Conservation (phyloP, 345 rosid genomes). For the Eucalyptus erythrocorys region DNA sequence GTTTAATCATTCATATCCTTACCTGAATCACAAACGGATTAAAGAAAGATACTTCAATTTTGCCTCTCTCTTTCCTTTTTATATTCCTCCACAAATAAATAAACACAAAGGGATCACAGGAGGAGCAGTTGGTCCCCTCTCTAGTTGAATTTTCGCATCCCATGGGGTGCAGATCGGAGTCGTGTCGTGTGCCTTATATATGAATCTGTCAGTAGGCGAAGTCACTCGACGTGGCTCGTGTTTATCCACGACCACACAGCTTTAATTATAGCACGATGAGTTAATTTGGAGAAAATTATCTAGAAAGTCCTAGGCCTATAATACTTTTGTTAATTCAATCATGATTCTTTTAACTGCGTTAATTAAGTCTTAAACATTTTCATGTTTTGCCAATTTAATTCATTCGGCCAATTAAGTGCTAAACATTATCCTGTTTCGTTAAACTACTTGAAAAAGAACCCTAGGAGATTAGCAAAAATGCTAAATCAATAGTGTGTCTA, state of each 20-base stretch:
- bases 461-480: not conserved
- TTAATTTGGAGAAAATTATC: no score
- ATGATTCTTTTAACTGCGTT: no score
- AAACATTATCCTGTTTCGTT: not conserved
- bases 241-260: no score
- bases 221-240: no score
- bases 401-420: not conserved
- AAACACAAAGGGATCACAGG: not conserved
- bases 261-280: not conserved
- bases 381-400: not conserved
- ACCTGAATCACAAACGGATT: not conserved
- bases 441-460: not conserved
- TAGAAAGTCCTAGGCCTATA: no score
- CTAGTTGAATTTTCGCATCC: no score
- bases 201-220: no score
- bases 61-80: not conserved
- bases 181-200: no score
- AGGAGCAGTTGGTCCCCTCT: not conserved
- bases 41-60: not conserved
- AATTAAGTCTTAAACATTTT: no score
- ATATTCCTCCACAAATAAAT: not conserved
- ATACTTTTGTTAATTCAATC: no score
- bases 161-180: no score
- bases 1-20: not conserved
- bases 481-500: not conserved